Base-by-base conservation (phyloP, 2,329 filamentous ascomycete genomes). In the Aureobasidium pullulans region DNA sequence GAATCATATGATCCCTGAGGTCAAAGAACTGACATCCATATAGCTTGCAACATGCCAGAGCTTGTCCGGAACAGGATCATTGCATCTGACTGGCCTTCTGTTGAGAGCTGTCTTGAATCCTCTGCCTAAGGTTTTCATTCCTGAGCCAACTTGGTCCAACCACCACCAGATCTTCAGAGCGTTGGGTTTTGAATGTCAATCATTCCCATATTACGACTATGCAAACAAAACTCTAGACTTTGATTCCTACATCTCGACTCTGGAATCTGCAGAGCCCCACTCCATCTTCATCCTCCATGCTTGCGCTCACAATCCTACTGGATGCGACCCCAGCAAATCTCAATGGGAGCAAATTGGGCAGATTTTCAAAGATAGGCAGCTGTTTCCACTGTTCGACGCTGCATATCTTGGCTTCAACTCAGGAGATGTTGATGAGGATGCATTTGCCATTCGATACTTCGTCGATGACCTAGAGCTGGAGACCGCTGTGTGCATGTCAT, bases 161-260 rank as follows among this genome's bases (percentile, higher is more conserved):
- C 75, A 77, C 43, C 66, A 70, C 2, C 63, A 72, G 0, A 63
- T 77, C 0, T 77, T 73, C 57, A 61, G 61, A 7, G 69, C 69
- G 0, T 62, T 72, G 2, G 74, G 72, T 0, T 69, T 71, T 56
- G 61, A 68, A 1, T 69, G 76, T 19, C 23, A 23, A 23, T 23
- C 23, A 2, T 59, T 66, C 8, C 67, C 64, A n/a, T 62, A 70
- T 0, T 72, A 72, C 1, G 77, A 76, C 64, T 76, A 74, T 28
- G n/a, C 43, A 2, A 16, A 8, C 65, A 92, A 90, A 72, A 91
- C 90, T 52, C 85, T 99, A 53, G 91, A 97, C 76, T 92, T 96
- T 69, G 85, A 88, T 61, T 92, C 91, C 76, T 91, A 97, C 87
- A 84, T 90, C 72, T 84, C 85, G 66, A 93, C 89, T 71, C 84